These are phyloP conservation scores for Sphaerulina vaccinii DNA, from an alignment of 2,329 filamentous ascomycete species.

Conservation along the genomic window DNA sequence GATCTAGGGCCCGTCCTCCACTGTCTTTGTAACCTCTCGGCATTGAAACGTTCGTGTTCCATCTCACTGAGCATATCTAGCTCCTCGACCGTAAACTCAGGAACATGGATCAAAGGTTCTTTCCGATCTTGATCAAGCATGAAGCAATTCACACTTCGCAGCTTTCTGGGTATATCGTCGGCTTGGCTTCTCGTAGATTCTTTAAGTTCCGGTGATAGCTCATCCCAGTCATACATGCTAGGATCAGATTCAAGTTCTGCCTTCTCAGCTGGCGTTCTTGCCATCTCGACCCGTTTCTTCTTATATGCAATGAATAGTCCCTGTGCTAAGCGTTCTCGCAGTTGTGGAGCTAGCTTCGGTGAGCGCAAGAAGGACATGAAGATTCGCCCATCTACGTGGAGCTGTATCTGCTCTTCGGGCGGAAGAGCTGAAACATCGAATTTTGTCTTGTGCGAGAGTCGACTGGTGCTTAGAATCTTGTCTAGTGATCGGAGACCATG, in stretches of 20 bases:
- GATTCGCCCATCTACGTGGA: conserved; percentile 37
- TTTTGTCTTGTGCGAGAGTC: conserved; percentile 34
- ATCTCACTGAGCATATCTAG: conserved; percentile 37
- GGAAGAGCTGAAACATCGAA: conserved; percentile 38
- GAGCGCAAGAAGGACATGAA: conserved; percentile 39
- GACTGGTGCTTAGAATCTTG: conserved; percentile 38
- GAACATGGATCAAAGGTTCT: conserved; percentile 33
- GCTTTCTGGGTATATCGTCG: conserved; percentile 39
- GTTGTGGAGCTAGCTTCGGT: conserved; percentile 33
- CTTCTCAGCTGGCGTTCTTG: conserved; percentile 29
- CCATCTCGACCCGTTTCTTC: conserved; percentile 34
- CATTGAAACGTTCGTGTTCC: conserved; percentile 40
- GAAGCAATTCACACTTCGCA: conserved; percentile 38
- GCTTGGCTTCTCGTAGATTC: conserved; percentile 39
- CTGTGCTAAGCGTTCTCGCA: conserved; percentile 37
- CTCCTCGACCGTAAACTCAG: conserved; percentile 33
- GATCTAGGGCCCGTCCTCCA: conserved; percentile 38
- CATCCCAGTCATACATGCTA: conserved; percentile 38
- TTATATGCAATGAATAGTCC: conserved; percentile 38
- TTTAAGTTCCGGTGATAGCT: conserved; percentile 35
- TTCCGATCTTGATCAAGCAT: conserved; percentile 36
- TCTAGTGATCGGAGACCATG: conserved; percentile 37
- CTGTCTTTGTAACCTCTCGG: conserved; percentile 37
- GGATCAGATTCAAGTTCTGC: conserved; percentile 33
- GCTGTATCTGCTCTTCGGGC: conserved; percentile 38